Evolutionary conservation across 441 rosid genomes (phyloP), one percentile per base, ranked within the genome.

Genomic region (Gossypium aridum): DNA sequence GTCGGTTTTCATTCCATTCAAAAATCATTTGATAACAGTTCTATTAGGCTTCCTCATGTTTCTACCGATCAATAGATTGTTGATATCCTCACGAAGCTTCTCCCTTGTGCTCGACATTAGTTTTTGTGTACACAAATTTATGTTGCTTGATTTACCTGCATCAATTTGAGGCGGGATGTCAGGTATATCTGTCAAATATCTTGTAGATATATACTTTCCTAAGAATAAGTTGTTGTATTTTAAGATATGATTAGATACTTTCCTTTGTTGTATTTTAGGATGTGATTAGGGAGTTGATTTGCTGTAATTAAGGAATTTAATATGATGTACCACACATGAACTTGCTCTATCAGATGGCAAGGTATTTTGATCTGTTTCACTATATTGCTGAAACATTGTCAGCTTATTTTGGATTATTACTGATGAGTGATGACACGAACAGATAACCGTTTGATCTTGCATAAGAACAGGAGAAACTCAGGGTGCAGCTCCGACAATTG

Each of bases 401-500:
- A 45, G 13, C 56, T 22, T 45, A 28, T 20, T 66, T 45, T 12
- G 56, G 71, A 45, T 66, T 9, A 45, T 22, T 45, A 43, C 3
- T 47, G 12, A 22, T 20, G 34, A 43, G 1, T 47, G 12, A 22
- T 20, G 34, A 3, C 19, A 6, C 56, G 71, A 1, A 66, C 14
- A 7, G 71, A 45, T 66, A 66, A 66, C 23, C 37, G 45, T 66
- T 66, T 66, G 34, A 66, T 45, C 71, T 66, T 66, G 71, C 31
- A 20, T 20, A 66, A 22, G 19, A 66, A 66, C 13, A 45, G 17
- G 56, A 78, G 78, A 31, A 78, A 9, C 39, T 78, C 76, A 4
- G 72, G 76, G 19, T 74, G 76, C n/a, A 70, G 10, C 66, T 28
- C 16, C 0, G 34, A 20, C 63, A 78, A n/a, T 51, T 70, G 72